phyloP scores from a whole-genome alignment of 352 stramenopile species.

The Phytophthora melonis region DNA sequence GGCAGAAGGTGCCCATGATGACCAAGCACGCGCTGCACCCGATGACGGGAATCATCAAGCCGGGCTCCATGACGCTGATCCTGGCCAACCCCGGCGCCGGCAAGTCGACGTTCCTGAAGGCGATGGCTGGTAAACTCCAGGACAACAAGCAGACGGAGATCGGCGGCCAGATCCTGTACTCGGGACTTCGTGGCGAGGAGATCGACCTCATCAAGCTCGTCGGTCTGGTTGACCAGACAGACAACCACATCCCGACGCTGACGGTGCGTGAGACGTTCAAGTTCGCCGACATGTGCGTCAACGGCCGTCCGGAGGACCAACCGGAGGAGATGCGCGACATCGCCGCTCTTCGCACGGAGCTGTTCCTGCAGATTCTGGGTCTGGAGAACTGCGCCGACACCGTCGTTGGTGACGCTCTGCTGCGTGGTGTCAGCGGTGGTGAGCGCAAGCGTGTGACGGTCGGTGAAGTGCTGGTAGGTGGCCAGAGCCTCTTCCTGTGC shows the following conservation, averaged over 20 bases:
- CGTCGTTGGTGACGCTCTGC: constrained; percentile 90
- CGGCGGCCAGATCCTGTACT: constrained; percentile 60
- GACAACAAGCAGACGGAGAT: constrained; percentile 41
- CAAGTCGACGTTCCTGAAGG: constrained; percentile 79
- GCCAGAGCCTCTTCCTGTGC: constrained; percentile 76
- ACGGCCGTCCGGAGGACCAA: constrained; percentile 58
- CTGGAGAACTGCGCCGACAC: constrained; percentile 92
- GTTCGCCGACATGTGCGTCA: constrained; percentile 95
- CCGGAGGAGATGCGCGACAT: constrained; percentile 81
- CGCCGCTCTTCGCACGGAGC: constrained; percentile 70
- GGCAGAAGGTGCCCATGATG: constrained; percentile 51
- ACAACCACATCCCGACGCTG: constrained; percentile 88
- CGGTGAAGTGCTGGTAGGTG: constrained; percentile 59
- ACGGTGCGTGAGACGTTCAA: constrained; percentile 92
- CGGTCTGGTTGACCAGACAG: constrained; percentile 75
- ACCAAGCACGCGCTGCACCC: constrained; percentile 66
- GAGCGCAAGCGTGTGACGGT: constrained; percentile 90
- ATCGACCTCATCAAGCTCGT: constrained; percentile 73
- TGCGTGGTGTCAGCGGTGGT: constrained; percentile 92
- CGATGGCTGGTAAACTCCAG: constrained; percentile 67
- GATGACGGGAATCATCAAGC: constrained; percentile 90
- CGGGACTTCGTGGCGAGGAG: constrained; percentile 47
- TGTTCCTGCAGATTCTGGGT: constrained; percentile 86
- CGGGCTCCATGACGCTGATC: constrained; percentile 30
- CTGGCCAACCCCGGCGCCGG: constrained; percentile 64